Evolutionary conservation across 345 rosid species (phyloP).

Genomic region (Melaleuca quinquenervia): DNA sequence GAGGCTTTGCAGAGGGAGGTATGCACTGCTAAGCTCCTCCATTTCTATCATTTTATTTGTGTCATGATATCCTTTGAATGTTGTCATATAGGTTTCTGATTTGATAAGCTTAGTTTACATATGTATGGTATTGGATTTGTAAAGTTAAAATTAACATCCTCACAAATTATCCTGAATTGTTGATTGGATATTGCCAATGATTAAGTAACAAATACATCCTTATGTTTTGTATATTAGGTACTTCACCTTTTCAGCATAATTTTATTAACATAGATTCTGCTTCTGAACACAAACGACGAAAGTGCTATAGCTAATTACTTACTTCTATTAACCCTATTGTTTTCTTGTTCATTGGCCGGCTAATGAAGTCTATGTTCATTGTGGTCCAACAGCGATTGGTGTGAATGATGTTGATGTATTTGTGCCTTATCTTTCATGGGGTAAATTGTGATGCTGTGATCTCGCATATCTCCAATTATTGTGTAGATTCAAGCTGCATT

Average conservation of each 20-base stretch:
- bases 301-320: neutral
- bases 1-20: neutral
- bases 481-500: neutral
- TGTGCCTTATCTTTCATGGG: neutral
- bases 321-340: neutral
- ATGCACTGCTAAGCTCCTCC: neutral
- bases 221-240: too few species aligned
- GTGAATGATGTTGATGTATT: neutral
- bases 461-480: neutral
- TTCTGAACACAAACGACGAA: too few species aligned
- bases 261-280: too few species aligned
- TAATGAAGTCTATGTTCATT: neutral
- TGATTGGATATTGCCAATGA: too few species aligned
- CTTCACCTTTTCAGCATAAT: too few species aligned
- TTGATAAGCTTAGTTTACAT: neutral
- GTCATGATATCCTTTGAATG: neutral
- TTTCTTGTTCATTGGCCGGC: neutral
- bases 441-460: neutral
- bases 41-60: neutral
- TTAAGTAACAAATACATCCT: too few species aligned
- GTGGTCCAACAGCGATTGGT: neutral
- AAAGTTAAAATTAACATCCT: neutral
- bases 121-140: fast-evolving
- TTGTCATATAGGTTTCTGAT: neutral
- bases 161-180: too few species aligned